A percentile compares a stretch with the other conserved stretches of the same genome.
Conservation (phyloP, 148 eudicot species). For the Rhododendron williamsianum region DNA sequence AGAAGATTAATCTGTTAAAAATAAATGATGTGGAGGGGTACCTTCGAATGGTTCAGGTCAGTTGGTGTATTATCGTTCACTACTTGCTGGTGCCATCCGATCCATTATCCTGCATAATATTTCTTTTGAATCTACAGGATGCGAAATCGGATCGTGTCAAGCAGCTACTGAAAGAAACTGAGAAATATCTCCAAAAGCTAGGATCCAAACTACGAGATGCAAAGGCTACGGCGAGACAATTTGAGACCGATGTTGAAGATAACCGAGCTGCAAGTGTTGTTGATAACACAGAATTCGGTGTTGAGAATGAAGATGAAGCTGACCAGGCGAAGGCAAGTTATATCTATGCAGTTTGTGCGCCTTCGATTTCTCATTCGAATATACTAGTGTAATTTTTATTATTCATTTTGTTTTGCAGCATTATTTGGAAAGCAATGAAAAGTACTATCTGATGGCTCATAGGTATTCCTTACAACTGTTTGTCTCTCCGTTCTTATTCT, state of each 20-base stretch:
- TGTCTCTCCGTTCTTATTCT: not conserved
- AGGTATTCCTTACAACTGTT: constrained; percentile 42
- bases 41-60: constrained; percentile 97
- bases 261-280: constrained; percentile 31
- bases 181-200: constrained; percentile 89
- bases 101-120: not conserved
- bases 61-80: not conserved
- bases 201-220: constrained; percentile 85
- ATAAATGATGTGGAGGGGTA: constrained; percentile 99
- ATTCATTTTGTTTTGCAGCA: constrained; percentile 52
- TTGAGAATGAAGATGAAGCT: constrained; percentile 75
- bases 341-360: not conserved
- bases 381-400: not conserved
- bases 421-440: constrained; percentile 97
- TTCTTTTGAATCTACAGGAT: constrained; percentile 41
- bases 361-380: constrained; percentile 4
- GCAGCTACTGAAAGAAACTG: constrained; percentile 90
- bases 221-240: constrained; percentile 41
- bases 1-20: constrained; percentile 88
- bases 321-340: constrained; percentile 92
- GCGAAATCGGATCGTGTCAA: constrained; percentile 97
- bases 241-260: constrained; percentile 65
- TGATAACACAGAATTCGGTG: constrained; percentile 45
- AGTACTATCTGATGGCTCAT: constrained; percentile 95
- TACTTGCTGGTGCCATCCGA: not conserved